Conservation (phyloP, 768 basidiomycete species). For the Ramaria sp. region DNA sequence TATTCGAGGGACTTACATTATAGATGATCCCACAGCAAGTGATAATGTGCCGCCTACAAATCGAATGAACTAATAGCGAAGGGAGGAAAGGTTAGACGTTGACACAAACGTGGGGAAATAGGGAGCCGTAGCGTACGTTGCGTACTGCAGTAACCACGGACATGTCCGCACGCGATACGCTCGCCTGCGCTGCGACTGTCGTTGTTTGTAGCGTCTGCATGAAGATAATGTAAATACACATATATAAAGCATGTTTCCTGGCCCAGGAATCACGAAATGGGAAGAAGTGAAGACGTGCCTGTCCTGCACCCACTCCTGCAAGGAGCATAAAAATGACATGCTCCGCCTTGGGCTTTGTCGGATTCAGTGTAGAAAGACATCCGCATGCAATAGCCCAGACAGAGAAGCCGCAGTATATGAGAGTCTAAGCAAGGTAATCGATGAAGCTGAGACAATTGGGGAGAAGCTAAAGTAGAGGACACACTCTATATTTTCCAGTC, state of each 20-base stretch:
- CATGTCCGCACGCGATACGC: constrained; percentile 62
- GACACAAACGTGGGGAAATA: too few relatives aligned
- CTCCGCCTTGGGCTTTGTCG: constrained; percentile 33
- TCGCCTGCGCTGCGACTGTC: constrained; percentile 63
- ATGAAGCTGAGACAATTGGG: too few relatives aligned
- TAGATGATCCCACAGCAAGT: constrained; percentile 48
- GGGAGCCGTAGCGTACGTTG: constrained; percentile 46
- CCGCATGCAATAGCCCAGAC: constrained; percentile 68
- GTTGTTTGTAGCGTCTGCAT: constrained; percentile 49
- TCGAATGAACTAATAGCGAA: constrained; percentile 44
- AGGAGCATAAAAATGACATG: constrained; percentile 53
- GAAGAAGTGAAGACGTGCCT: constrained; percentile 24
- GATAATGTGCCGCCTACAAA: constrained; percentile 60
- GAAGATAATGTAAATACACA: too few relatives aligned
- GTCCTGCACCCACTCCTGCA: constrained; percentile 49
- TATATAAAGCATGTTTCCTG: too few relatives aligned
- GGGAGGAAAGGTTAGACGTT: too few relatives aligned
- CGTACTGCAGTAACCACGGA: constrained; percentile 62
- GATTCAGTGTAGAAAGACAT: constrained; percentile 51
- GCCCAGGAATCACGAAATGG: too few relatives aligned
- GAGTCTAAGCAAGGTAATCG: constrained; percentile 25
- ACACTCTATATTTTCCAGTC: constrained; percentile 52
- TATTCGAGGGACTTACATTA: constrained; percentile 38
- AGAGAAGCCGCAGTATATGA: constrained; percentile 54
- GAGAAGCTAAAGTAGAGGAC: too few relatives aligned